Evolutionary conservation across 1,284 basidiomycete genomes (phyloP), one percentile per base, ranked within the genome.

Genomic region (Cerioporus squamosus): DNA sequence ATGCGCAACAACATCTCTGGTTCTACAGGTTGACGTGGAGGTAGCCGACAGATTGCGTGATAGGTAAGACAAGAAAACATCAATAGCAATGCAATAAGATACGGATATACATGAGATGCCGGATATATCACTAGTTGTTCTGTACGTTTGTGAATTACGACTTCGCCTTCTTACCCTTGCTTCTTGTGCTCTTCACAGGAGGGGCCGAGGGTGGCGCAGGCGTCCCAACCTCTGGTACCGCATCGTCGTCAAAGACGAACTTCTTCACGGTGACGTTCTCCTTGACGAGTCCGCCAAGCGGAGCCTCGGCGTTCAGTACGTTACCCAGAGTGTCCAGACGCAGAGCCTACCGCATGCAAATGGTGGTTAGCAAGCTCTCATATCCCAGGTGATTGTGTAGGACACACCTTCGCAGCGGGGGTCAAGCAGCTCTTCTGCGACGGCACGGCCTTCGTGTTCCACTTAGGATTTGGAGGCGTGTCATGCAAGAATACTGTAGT

Each of bases 281-380:
- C 26, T 81, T 78, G 44, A 84, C 81, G 26, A 94, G 77, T 38
- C 86, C 81, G 49, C 79, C 74, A n/a, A 87, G 73, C 0, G 90
- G 87, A 29, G 78, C 74, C 44, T 84, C 80, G n/a, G 80, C 79
- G 60, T 88, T 79, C 17, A 83, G 71, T 20, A 90, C 75, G 70
- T 95, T 95, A 38, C 93, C 93, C 57, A 91, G 77, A 7, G 80
- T 80, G 72, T 95, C 93, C 43, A 95, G 76, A 59, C 76, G 79
- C 65, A 87, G 66, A 42, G 78, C 78, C 91, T 94, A 54, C 23
- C 38, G n/a, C 47, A n/a, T 39, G 10, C 3, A 6, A 12, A 36
- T 12, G 33, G 3, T 38, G 18, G 47, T 42, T 52, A 55, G 49
- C 38, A 36, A 4, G 33, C 33, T 36, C 33, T 36, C 33, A 15